Base-by-base conservation (phyloP, 805 yeast genomes). In the Barnettozyma sucrosica region DNA sequence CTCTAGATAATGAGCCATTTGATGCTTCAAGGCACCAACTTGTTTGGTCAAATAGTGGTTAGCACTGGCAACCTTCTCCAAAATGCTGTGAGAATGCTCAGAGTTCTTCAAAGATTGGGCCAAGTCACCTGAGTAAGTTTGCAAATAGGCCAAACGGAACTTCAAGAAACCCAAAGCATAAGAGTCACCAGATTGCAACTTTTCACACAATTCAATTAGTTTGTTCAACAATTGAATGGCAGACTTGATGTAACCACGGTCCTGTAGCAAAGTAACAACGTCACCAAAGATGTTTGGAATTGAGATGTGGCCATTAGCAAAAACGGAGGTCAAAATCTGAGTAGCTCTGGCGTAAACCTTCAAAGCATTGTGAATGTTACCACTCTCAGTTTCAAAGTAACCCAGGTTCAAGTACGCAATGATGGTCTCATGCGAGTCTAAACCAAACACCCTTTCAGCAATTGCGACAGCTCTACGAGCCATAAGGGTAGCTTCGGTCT, bases 381-480 rank as follows among this genome's bases (percentile, higher is more conserved):
- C 79, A 54, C 78, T 76, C 9, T 77, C 67, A 36, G 80, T 69
- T 65, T 90, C 97, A 58, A 77, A 75, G 59, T 74, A 76, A 1
- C 93, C 95, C 55, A 90, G 69, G 66, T 88, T 89, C 56, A 82
- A 73, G 62, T 84, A 78, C 36, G 87, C 71, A 54, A 88, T 75
- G 34, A 88, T 65, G 23, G 90, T 77, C 53, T 89, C 92, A 58
- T 77, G 78, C 13, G 93, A 78, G 61, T 92, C 98, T 52, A 81
- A 65, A 51, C 99, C 99, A 44, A 71, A 65, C 11, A 81, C 74
- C 67, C 98, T 81, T 71, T 92, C 98, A 50, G 82, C 74, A 51
- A 89, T 79, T 36, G 79, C 70, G 51, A 81, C 75, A 2, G 96
- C 79, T 62, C 79, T 83, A 56, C 93, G 79, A 16, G 83, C 77